These are phyloP conservation scores for Diaporthe ilicicola DNA, from an alignment of 2,329 filamentous ascomycete species.

Conservation along the genomic window DNA sequence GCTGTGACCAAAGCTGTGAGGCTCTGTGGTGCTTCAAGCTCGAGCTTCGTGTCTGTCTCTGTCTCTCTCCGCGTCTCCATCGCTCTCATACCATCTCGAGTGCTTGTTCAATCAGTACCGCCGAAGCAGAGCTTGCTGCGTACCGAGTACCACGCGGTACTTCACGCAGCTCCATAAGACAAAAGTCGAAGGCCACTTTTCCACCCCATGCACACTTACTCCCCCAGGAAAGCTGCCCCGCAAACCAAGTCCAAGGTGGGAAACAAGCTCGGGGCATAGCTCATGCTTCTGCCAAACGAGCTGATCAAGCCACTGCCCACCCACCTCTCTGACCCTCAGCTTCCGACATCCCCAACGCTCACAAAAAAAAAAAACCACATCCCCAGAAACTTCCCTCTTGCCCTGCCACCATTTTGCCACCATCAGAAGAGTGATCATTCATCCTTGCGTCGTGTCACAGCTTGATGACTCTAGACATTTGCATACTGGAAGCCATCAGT, in stretches of 20 bases:
- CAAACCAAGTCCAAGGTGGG: conserved; percentile 15
- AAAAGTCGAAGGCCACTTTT: neutral
- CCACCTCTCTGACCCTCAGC: neutral
- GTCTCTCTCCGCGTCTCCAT: neutral
- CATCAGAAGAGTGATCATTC: neutral
- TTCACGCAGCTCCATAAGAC: conserved; percentile 10
- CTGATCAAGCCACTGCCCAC: conserved; percentile 22
- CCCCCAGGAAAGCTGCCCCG: conserved; percentile 20
- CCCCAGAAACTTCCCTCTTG: neutral
- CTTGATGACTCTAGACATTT: neutral
- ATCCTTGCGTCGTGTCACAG: neutral
- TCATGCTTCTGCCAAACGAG: conserved; percentile 14
- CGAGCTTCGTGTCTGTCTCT: neutral
- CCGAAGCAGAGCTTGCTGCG: neutral
- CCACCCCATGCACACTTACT: neutral
- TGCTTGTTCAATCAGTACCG: neutral
- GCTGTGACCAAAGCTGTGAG: neutral
- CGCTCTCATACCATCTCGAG: neutral
- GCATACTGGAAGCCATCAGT: neutral
- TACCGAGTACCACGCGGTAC: conserved; percentile 18
- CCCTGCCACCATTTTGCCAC: neutral
- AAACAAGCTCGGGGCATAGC: conserved; percentile 23
- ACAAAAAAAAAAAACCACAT: too few species aligned
- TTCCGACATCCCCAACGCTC: neutral
- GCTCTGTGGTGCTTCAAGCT: neutral